These are phyloP conservation scores for Aspergillus candidus DNA, from an alignment of 2,329 filamentous ascomycete genomes.

Conservation along the genomic window DNA sequence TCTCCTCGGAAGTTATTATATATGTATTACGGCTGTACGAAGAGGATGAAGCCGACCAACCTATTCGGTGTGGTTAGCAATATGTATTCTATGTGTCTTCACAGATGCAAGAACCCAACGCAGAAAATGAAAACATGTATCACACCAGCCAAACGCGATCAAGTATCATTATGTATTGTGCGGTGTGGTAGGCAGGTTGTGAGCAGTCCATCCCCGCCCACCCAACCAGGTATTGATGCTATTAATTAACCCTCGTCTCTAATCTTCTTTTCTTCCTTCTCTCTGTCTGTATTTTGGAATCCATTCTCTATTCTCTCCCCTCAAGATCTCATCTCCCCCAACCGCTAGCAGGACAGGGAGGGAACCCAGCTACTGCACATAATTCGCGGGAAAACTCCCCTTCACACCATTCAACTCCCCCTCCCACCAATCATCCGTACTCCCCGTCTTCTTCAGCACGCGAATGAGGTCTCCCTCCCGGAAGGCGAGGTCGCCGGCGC, in stretches of 20 bases:
- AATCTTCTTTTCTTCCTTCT: background rate
- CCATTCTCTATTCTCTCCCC: background rate
- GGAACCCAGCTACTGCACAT: conserved; percentile 49
- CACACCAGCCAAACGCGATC: too few species aligned
- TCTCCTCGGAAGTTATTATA: background rate
- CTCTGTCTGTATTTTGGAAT: background rate
- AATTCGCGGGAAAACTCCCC: conserved; percentile 79
- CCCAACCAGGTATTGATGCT: background rate
- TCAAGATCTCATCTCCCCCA: background rate
- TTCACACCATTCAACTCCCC: conserved; percentile 63
- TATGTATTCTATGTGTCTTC: too few species aligned
- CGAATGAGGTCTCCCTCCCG: conserved; percentile 70
- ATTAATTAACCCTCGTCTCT: background rate
- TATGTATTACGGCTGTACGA: background rate
- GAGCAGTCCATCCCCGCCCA: background rate
- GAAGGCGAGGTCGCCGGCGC: conserved; percentile 65
- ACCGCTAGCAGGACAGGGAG: background rate
- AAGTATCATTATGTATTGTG: too few species aligned
- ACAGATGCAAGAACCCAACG: too few species aligned
- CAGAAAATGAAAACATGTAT: too few species aligned
- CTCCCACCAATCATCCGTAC: conserved; percentile 82
- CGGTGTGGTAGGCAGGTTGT: too few species aligned
- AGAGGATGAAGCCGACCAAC: too few species aligned
- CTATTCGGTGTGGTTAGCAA: too few species aligned
- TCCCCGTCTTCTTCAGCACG: conserved; percentile 71